Evolutionary conservation across 108 stramenopile genomes (phyloP).

Genomic region (Discostella stelligeroides): DNA sequence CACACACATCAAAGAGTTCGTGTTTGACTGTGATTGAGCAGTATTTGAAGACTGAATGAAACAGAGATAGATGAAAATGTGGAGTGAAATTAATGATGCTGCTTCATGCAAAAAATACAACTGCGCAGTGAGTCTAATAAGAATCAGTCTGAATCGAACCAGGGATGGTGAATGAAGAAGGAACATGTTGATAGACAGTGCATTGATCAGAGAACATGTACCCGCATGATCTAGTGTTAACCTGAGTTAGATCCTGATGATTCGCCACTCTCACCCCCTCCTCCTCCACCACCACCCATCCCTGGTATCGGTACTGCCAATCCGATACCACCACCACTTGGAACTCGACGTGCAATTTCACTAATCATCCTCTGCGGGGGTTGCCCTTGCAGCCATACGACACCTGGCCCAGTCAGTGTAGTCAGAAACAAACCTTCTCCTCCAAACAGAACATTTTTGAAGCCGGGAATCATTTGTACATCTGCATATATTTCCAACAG

Average conservation of each 20-base stretch:
- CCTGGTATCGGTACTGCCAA: constrained; percentile 59
- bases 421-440: constrained; percentile 90
- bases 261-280: constrained; percentile 23
- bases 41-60: too few relatives aligned
- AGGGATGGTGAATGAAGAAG: too few relatives aligned
- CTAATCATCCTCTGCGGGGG: constrained; percentile 93
- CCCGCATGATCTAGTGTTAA: background rate
- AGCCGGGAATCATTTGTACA: constrained; percentile 79
- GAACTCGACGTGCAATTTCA: constrained; percentile 84
- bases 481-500: constrained; percentile 35
- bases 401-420: constrained; percentile 77
- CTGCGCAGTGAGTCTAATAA: too few relatives aligned
- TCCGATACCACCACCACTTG: constrained; percentile 64
- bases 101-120: too few relatives aligned
- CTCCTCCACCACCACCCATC: constrained; percentile 56
- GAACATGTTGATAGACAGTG: too few relatives aligned
- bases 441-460: constrained; percentile 91
- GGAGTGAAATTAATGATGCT: too few relatives aligned
- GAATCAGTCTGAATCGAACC: too few relatives aligned
- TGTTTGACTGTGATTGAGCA: too few relatives aligned
- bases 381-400: constrained; percentile 85
- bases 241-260: constrained; percentile 15
- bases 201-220: too few relatives aligned
- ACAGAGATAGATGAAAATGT: too few relatives aligned
- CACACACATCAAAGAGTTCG: too few relatives aligned